Conservation (phyloP, 2,329 filamentous ascomycete species). For the Ascochyta clinopodiicola region DNA sequence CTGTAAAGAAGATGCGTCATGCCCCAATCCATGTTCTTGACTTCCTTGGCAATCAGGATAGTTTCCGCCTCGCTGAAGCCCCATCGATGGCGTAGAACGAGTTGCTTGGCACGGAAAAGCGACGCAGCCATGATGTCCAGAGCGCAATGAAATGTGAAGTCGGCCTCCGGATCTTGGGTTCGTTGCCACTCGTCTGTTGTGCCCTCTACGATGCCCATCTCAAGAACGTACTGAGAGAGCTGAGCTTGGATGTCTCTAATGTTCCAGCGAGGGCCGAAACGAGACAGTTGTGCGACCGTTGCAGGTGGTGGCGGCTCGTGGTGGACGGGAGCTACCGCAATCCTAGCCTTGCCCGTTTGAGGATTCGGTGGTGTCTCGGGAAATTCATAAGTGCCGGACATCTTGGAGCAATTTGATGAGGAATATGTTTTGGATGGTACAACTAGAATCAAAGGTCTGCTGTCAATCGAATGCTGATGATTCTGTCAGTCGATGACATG, state of each 20-base stretch:
- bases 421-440: too few species aligned
- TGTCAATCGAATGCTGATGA: too few species aligned
- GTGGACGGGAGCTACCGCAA: conserved; percentile 5
- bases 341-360: neutral
- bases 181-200: conserved; percentile 11
- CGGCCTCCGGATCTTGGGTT: conserved; percentile 9
- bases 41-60: conserved; percentile 1
- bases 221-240: conserved; percentile 8
- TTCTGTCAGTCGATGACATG: too few species aligned
- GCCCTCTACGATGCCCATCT: conserved; percentile 15
- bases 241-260: conserved; percentile 1
- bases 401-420: too few species aligned
- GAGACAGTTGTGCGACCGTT: conserved; percentile 2
- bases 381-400: neutral
- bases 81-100: conserved; percentile 1
- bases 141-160: conserved; percentile 12
- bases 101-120: neutral
- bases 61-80: conserved; percentile 8
- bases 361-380: conserved; percentile 3
- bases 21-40: conserved; percentile 4
- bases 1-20: conserved; percentile 10
- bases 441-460: too few species aligned
- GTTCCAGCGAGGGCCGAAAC: conserved; percentile 9
- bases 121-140: conserved; percentile 7
- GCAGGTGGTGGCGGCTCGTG: conserved; percentile 6